Conservation (phyloP, 2,329 filamentous ascomycete species). For the Aureobasidium sp. region DNA sequence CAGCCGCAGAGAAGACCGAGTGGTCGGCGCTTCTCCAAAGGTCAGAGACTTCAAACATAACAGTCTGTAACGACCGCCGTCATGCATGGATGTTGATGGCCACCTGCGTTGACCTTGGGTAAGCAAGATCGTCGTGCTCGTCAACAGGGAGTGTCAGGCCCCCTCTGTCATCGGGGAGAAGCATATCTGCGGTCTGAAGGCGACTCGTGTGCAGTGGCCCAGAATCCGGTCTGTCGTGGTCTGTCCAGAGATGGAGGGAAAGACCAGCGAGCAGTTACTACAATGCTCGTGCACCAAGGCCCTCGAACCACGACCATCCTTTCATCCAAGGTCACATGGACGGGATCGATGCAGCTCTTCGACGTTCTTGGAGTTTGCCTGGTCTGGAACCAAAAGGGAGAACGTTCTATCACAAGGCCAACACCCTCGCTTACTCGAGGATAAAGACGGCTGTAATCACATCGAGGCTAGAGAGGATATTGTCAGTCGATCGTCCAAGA, state of each 20-base stretch:
- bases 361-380: background rate
- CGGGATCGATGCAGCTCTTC: background rate
- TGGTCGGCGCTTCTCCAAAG: background rate
- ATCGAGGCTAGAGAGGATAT: background rate
- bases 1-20: constrained; percentile 10
- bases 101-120: background rate
- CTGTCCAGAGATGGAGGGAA: background rate
- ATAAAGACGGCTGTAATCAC: background rate
- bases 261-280: background rate
- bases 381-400: background rate
- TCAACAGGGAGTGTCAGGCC: background rate
- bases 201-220: background rate
- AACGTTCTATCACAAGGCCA: background rate
- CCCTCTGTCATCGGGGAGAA: background rate
- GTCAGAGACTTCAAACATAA: background rate
- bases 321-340: background rate
- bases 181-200: background rate
- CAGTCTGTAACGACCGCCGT: background rate
- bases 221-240: background rate
- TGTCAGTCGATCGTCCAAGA: background rate
- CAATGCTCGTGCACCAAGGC: background rate
- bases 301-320: no score
- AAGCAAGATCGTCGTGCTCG: background rate
- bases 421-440: background rate
- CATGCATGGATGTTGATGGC: background rate